A percentile compares a stretch with the other conserved stretches of the same genome.
Evolutionary conservation across 768 basidiomycete species (phyloP).

Genomic region (Russula virescens): DNA sequence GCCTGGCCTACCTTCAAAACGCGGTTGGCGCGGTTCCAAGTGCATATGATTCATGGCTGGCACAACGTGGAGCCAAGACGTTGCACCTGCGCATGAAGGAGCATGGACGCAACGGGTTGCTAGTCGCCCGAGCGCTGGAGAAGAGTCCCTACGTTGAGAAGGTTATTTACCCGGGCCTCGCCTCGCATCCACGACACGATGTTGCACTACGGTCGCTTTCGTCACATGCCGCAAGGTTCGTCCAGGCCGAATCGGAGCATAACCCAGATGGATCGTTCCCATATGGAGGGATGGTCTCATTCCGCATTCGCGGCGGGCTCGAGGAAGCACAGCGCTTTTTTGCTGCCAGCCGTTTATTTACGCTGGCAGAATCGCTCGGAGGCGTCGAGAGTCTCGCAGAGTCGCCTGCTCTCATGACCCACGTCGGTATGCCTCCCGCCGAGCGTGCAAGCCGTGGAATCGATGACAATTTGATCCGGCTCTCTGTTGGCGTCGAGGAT

Average conservation of each 20-base stretch:
- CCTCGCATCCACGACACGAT: too few relatives aligned
- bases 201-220: conserved; percentile 58
- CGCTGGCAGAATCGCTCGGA: conserved; percentile 83
- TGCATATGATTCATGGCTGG: conserved; percentile 85
- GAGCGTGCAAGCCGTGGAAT: conserved; percentile 75
- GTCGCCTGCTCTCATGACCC: conserved; percentile 85
- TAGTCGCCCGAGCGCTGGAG: too few relatives aligned
- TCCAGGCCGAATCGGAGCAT: conserved; percentile 42
- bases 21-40: conserved; percentile 81
- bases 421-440: conserved; percentile 63
- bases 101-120: conserved; percentile 79
- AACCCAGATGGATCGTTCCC: too few relatives aligned
- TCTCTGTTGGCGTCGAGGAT: conserved; percentile 90
- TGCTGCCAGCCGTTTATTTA: too few relatives aligned
- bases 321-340: too few relatives aligned
- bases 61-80: conserved; percentile 90
- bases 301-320: conserved; percentile 51
- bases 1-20: conserved; percentile 86
- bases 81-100: conserved; percentile 82
- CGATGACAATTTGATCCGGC: conserved; percentile 63
- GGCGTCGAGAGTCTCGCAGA: conserved; percentile 92
- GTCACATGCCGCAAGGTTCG: too few relatives aligned
- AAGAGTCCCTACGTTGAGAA: conserved; percentile 59
- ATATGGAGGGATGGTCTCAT: conserved; percentile 85
- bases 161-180: conserved; percentile 84